These are phyloP conservation scores for Uromyces viciae-fabae DNA, from an alignment of 1,284 basidiomycete species.

Conservation along the genomic window DNA sequence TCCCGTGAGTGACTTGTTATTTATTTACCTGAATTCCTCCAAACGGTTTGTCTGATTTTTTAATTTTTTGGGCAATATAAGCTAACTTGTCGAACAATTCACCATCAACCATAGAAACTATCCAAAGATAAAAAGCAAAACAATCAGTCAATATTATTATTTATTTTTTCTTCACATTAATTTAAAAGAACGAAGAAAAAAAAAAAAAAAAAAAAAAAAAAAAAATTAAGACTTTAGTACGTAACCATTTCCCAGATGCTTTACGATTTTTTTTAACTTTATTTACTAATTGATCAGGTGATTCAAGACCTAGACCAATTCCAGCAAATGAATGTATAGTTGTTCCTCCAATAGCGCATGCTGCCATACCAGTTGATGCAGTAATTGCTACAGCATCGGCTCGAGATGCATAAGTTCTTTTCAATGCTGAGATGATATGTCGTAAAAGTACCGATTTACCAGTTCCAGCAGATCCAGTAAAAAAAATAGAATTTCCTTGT, in stretches of 20 bases:
- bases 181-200: not conserved
- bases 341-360: conserved; percentile 71
- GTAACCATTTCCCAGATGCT: conserved; percentile 59
- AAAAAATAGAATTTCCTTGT: conserved; percentile 77
- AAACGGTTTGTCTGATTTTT: conserved; percentile 69
- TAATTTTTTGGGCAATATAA: conserved; percentile 64
- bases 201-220: not conserved
- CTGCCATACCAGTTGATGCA: conserved; percentile 85
- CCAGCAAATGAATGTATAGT: conserved; percentile 91
- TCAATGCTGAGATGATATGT: conserved; percentile 72
- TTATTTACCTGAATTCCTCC: conserved; percentile 82
- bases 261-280: conserved; percentile 72
- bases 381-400: conserved; percentile 73
- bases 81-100: conserved; percentile 84
- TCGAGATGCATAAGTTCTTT: conserved; percentile 59
- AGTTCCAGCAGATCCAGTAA: conserved; percentile 92
- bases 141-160: not conserved
- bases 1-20: no score
- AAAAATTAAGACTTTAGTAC: conserved; percentile 49
- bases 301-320: conserved; percentile 75
- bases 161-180: not conserved
- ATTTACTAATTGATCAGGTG: conserved; percentile 52
- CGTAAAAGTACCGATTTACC: conserved; percentile 92
- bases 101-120: conserved; percentile 97
- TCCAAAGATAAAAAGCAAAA: not conserved